Base-by-base conservation (phyloP, 306 rosid species). In the Gynostemma pentaphyllum region DNA sequence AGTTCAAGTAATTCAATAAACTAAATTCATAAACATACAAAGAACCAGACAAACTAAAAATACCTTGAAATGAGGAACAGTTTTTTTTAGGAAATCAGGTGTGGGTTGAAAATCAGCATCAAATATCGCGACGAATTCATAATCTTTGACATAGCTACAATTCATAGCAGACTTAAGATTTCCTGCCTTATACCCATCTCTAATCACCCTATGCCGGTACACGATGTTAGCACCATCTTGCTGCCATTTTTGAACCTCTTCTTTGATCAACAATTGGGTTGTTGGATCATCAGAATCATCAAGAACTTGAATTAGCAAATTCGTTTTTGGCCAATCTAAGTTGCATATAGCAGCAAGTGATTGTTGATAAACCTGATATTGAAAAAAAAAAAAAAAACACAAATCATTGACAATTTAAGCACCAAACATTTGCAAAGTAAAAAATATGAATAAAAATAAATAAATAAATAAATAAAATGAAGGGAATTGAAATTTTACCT, bases 171-270 rank as follows among this genome's bases (percentile, higher is more conserved):
- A 90, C 76, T 90, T 90, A 66, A 90, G 79, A 67, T 87, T 87
- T 14, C 97, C 97, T 60, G 97, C 97, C 62, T 90, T 90, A 70
- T 90, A 90, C 6, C 97, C 97, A 19, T 83, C 90, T 75, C 97
- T 83, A 29, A 87, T 78, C 16, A 85, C 84, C 10, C 96, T 52
- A 56, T 90, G 97, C 55, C 97, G 68, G 49, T 90, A 90, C 23
- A 90, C 41, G 66, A 87, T 85, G 72, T 80, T 76, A 59, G 74
- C 87, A 51, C 97, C 90, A 39, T 83, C 88, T 40, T 76, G 79
- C 73, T 90, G 88, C 96, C 97, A 87, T 64, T 90, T 90, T 11
- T 30, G 68, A 10, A 87, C 96, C 75, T 90, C 96, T 32, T 85
- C 89, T 7, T 74, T 76, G 54, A 90, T 90, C 75, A 90, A 41